Evolutionary conservation across 1,139 yeast species (phyloP).

Genomic region (Pichia sp.): DNA sequence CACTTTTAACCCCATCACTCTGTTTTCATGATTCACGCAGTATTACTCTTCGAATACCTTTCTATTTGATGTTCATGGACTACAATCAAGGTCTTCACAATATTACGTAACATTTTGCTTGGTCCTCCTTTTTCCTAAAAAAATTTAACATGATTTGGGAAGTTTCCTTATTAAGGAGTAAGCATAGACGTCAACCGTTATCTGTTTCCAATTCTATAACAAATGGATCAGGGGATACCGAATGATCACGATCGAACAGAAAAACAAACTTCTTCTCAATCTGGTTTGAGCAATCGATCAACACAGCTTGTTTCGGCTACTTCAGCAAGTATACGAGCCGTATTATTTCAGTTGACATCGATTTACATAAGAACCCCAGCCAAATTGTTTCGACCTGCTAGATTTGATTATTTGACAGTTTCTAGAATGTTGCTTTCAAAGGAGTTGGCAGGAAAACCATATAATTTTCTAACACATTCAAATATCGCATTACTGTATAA

Average conservation of each 20-base stretch:
- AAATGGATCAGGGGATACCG: neutral
- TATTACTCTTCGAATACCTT: too few species aligned
- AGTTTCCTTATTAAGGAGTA: too few species aligned
- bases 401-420: slow-evolving; percentile 76
- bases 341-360: slow-evolving; percentile 71
- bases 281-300: slow-evolving; percentile 13
- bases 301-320: slow-evolving; percentile 46
- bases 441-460: slow-evolving; percentile 47
- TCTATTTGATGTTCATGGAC: too few species aligned
- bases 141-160: too few species aligned
- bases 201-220: neutral
- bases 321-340: slow-evolving; percentile 78
- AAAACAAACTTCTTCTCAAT: neutral
- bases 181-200: too few species aligned
- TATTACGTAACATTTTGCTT: too few species aligned
- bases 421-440: slow-evolving; percentile 44
- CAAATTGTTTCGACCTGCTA: slow-evolving; percentile 80
- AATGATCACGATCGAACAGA: neutral
- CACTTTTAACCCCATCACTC: too few species aligned
- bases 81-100: too few species aligned
- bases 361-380: slow-evolving; percentile 76
- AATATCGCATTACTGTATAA: slow-evolving; percentile 62
- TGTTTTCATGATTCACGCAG: too few species aligned
- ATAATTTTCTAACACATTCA: slow-evolving; percentile 66
- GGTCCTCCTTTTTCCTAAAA: too few species aligned